Evolutionary conservation across 2,329 filamentous ascomycete species (phyloP), one percentile per base, ranked within the genome.

Genomic region (Fusarium multiceps): DNA sequence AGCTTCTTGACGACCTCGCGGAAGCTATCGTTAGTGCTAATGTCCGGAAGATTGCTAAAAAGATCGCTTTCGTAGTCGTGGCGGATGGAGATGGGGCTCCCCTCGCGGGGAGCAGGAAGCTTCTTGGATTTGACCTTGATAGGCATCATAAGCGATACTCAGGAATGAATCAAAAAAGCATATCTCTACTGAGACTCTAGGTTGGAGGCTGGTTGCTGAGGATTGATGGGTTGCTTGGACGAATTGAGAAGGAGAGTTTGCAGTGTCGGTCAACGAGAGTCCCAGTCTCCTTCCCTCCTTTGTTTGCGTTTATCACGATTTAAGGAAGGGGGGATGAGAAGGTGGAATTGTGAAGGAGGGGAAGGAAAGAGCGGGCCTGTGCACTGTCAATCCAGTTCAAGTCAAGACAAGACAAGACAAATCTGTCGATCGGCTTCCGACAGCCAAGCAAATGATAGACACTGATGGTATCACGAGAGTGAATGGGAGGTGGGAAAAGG

Each of bases 1-100:
- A 93, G 82, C 80, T 92, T 90, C 80, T 89, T 88, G 59, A 92
- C 87, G 20, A 93, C 83, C 16, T 84, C 83, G 47, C 89, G 87
- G 74, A 93, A 92, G 21, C 21, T 21, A 21, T 21, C 4, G 4
- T 21, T 21, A 21, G 21, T 4, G 21, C 21, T 21, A 4, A 21
- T 21, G 4, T 21, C 21, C 4, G 23, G 23, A 23, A 23, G 23
- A 23, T 23, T 23, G 23, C 23, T 23, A 23, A 23, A 5, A 23
- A 23, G 23, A 23, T 78, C 76, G 42, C 71, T 76, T 50, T 80
- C 80, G 65, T 72, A 76, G 47, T 80, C 80, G 64, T 72, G 64
- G 45, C 77, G 75, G 40, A 78, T 63, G 10, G 78, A 77, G 27
- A 80, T 72, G 40, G 80, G 80, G 69, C 79, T 81, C 37, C 74